These are phyloP conservation scores for Lathyrus tuberosus DNA, from an alignment of 306 rosid genomes.

Conservation along the genomic window DNA sequence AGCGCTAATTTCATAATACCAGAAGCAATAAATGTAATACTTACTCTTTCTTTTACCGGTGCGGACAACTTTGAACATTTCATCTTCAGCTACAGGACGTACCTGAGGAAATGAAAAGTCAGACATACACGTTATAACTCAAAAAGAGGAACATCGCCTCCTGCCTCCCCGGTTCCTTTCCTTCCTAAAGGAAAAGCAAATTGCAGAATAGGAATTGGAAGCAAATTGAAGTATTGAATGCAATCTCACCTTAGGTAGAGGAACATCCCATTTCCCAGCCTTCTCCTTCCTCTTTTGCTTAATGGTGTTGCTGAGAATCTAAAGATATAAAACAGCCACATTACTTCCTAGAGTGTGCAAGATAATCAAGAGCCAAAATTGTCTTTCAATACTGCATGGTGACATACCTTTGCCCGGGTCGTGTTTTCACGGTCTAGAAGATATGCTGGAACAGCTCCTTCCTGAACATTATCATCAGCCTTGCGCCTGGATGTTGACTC, in stretches of 20 bases:
- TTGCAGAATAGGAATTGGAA: background rate
- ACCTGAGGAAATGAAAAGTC: slow-evolving; percentile 55
- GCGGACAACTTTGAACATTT: slow-evolving; percentile 90
- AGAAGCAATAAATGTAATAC: slow-evolving; percentile 29
- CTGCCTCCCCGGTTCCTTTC: background rate
- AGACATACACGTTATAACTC: slow-evolving; percentile 8
- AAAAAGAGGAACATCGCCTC: background rate
- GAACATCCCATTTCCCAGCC: slow-evolving; percentile 99
- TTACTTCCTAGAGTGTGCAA: slow-evolving; percentile 12
- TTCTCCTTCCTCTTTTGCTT: slow-evolving; percentile 97
- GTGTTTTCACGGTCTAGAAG: slow-evolving; percentile 91
- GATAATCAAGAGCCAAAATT: background rate
- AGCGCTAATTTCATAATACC: background rate
- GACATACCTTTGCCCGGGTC: slow-evolving; percentile 72
- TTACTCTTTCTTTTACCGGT: slow-evolving; percentile 89
- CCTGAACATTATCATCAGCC: slow-evolving; percentile 82
- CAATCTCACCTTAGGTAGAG: slow-evolving; percentile 78
- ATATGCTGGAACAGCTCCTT: slow-evolving; percentile 87
- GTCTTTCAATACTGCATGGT: slow-evolving; percentile 8
- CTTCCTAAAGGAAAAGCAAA: background rate
- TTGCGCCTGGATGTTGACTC: slow-evolving; percentile 83
- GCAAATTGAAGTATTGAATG: background rate
- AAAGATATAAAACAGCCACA: slow-evolving; percentile 31
- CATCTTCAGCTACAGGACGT: slow-evolving; percentile 95
- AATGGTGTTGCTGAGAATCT: slow-evolving; percentile 90